Conservation (phyloP, 1,284 basidiomycete species). For the Rhodotorula sp. region DNA sequence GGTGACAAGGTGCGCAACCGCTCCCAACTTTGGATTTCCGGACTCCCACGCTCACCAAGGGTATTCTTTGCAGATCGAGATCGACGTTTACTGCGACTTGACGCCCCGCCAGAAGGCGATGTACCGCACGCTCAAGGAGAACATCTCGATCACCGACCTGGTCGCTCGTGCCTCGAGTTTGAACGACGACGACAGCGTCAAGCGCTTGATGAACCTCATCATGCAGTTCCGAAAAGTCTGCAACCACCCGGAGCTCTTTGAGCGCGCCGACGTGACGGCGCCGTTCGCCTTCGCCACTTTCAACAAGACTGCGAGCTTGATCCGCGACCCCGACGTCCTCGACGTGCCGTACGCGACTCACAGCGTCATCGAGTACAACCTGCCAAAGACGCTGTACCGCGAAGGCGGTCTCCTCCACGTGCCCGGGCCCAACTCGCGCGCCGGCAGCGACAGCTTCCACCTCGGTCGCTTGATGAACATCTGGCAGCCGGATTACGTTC, state of each 20-base stretch:
- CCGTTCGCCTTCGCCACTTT: constrained; percentile 87
- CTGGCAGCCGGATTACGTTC: constrained; percentile 81
- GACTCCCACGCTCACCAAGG: not conserved
- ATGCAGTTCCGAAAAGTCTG: constrained; percentile 99
- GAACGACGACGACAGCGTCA: constrained; percentile 77
- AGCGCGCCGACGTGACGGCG: constrained; percentile 91
- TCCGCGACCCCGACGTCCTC: constrained; percentile 81
- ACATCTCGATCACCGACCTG: constrained; percentile 92
- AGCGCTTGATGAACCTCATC: constrained; percentile 96
- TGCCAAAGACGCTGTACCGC: constrained; percentile 76
- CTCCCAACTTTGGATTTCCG: constrained; percentile 9
- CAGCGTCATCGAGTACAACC: constrained; percentile 75
- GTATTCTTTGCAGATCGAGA: constrained; percentile 71
- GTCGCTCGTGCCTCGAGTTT: constrained; percentile 88
- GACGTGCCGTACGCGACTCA: constrained; percentile 76
- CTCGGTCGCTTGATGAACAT: constrained; percentile 80
- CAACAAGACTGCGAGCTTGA: constrained; percentile 72
- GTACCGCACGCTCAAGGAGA: constrained; percentile 85
- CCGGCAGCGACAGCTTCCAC: constrained; percentile 62
- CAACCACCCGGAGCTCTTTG: constrained; percentile 98
- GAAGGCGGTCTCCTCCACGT: constrained; percentile 74
- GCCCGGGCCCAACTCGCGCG: constrained; percentile 61
- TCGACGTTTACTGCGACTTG: constrained; percentile 91
- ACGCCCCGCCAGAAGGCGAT: constrained; percentile 91
- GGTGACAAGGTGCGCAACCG: constrained; percentile 79